A percentile compares a stretch with the other conserved stretches of the same genome.
These are phyloP conservation scores for Aspergillus melleus DNA, from an alignment of 2,329 filamentous ascomycete genomes.

Conservation along the genomic window DNA sequence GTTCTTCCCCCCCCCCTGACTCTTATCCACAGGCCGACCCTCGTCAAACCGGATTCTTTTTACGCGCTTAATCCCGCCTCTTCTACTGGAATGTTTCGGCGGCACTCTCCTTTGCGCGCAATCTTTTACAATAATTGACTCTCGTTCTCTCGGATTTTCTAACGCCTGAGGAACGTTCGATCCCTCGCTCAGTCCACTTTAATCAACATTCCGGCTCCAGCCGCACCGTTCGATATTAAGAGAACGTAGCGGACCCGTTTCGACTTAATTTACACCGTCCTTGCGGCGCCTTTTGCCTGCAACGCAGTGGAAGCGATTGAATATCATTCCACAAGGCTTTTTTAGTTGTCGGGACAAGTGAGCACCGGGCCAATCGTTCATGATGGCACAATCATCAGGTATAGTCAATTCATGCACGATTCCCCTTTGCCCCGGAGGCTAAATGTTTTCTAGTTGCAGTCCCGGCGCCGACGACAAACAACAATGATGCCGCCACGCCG, in stretches of 20 bases:
- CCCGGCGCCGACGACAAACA: constrained; percentile 8
- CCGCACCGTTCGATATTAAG: background rate
- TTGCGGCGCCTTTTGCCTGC: background rate
- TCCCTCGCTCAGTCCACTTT: background rate
- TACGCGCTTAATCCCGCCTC: background rate
- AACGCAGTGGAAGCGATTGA: background rate
- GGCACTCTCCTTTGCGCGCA: background rate
- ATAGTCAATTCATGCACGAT: background rate
- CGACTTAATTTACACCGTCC: background rate
- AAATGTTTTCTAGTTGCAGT: constrained; percentile 4
- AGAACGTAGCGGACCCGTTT: background rate
- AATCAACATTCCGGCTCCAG: background rate
- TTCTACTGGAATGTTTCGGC: background rate
- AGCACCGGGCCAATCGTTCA: background rate
- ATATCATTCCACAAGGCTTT: background rate
- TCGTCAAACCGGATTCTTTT: constrained; percentile 2
- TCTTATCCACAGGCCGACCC: constrained; percentile 3
- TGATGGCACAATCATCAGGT: background rate
- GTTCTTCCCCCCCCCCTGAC: constrained; percentile 13
- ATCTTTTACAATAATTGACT: background rate
- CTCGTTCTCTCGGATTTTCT: background rate
- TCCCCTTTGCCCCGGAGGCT: background rate
- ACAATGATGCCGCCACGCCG: constrained; percentile 11
- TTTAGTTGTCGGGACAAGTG: background rate
- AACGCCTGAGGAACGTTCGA: background rate